These are phyloP conservation scores for Aspergillus costaricaensis DNA, from an alignment of 2,329 filamentous ascomycete genomes.

Conservation along the genomic window DNA sequence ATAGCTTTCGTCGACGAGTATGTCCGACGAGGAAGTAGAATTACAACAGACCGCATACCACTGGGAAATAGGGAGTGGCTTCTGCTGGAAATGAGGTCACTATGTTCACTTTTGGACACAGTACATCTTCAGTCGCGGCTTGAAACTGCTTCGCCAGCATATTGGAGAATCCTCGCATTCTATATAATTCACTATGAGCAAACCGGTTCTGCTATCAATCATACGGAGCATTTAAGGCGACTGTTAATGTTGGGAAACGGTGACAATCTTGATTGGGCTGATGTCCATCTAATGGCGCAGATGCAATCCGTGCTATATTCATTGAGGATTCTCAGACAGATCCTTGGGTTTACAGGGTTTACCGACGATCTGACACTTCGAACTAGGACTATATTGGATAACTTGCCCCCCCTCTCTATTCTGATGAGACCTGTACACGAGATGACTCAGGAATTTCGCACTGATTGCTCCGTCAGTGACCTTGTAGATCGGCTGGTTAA, in stretches of 20 bases:
- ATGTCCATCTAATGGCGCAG: slow-evolving; percentile 64
- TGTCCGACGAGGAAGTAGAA: slow-evolving; percentile 39
- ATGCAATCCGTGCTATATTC: slow-evolving; percentile 64
- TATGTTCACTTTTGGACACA: slow-evolving; percentile 28
- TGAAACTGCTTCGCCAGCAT: slow-evolving; percentile 15
- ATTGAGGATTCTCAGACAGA: slow-evolving; percentile 60
- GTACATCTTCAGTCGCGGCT: slow-evolving; percentile 18
- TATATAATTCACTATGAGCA: slow-evolving; percentile 30
- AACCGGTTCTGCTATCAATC: slow-evolving; percentile 17
- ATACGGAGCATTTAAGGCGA: slow-evolving; percentile 22
- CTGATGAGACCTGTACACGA: slow-evolving; percentile 31
- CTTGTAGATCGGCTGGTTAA: slow-evolving; percentile 11
- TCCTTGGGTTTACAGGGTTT: slow-evolving; percentile 43
- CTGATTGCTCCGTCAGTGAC: slow-evolving; percentile 10
- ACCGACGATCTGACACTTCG: slow-evolving; percentile 12
- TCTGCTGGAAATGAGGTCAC: slow-evolving; percentile 15
- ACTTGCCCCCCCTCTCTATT: slow-evolving; percentile 32
- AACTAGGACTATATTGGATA: slow-evolving; percentile 24
- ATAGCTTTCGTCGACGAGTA: slow-evolving; percentile 34
- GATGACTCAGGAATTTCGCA: slow-evolving; percentile 16
- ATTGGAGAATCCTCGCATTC: slow-evolving; percentile 41
- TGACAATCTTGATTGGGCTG: slow-evolving; percentile 55
- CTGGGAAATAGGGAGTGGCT: slow-evolving; percentile 27
- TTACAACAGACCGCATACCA: slow-evolving; percentile 31
- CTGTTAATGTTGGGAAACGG: slow-evolving; percentile 35